Evolutionary conservation across 345 rosid genomes (phyloP), one percentile per base, ranked within the genome.

Genomic region (Hirschfeldia incana): DNA sequence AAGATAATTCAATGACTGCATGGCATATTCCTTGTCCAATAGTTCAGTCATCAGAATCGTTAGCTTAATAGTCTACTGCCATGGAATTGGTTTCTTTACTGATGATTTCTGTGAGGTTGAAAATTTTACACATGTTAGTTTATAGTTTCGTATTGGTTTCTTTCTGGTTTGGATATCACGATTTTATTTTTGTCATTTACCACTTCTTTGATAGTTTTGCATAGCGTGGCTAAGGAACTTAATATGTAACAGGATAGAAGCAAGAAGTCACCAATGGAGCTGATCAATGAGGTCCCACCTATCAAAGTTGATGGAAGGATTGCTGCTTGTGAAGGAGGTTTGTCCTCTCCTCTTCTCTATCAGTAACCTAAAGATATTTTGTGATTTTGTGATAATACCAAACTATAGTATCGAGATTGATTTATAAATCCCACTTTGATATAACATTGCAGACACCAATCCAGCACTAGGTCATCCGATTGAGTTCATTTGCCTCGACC

Each of bases 301-400:
- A 88, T 95, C 81, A 93, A 89, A 83, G 92, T 95, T 77, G 91
- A 89, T 81, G 99, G 94, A 83, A 89, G 98, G 84, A 91, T 93
- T 85, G 98, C 87, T 68, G 99, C 94, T 67, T 93, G 99, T 75
- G 99, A 93, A 85, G 99, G 99, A 88, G 98, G 99, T 95, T 67
- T 75, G 57, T 53, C 1, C 88, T 75, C 42, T 76, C 21, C 46
- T 63, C 53, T 58, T 69, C 64, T 62, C 51, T 0, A 21, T 61
- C 13, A 44, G 44, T 60, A 6, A 10, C 72, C 49, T 5, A 27
- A 53, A 1, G 9, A 12, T 57, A 39, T 30, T 60, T 15, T 37
- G n/a, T 37, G n/a, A 12, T 60, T 70, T n/a, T 4, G 71, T 80
- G 5, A 49, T 37, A 8, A 36, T 73, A 5, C 3, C 21, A 36